Evolutionary conservation across 495 filamentous ascomycete genomes (phyloP).

Genomic region (Thozetella sp.): DNA sequence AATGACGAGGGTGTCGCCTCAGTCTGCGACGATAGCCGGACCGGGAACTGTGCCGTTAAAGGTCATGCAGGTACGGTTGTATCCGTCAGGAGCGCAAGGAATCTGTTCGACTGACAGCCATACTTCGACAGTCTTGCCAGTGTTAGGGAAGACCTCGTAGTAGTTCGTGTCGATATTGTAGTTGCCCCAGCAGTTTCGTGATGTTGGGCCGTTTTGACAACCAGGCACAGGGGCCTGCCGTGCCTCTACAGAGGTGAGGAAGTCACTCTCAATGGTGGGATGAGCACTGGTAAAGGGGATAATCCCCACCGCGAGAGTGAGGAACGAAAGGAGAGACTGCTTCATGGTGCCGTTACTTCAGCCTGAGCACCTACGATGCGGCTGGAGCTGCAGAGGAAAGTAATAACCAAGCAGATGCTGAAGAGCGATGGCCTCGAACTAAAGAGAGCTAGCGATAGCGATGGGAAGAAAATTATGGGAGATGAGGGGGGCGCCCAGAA

Average conservation of each 20-base stretch:
- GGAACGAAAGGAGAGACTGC: not conserved
- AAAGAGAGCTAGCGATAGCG: too few species aligned
- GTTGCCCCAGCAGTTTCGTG: conserved; percentile 21
- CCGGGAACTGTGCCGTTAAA: conserved; percentile 61
- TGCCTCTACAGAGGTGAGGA: not conserved
- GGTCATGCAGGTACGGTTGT: conserved; percentile 49
- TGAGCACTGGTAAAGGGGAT: not conserved
- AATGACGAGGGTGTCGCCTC: conserved; percentile 48
- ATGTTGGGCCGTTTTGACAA: conserved; percentile 14
- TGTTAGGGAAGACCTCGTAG: conserved; percentile 16
- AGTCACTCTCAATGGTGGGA: not conserved
- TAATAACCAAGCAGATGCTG: too few species aligned
- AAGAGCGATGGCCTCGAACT: too few species aligned
- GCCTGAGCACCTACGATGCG: too few species aligned
- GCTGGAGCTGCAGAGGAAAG: too few species aligned
- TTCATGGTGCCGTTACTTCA: not conserved
- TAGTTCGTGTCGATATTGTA: conserved; percentile 23
- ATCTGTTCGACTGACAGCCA: conserved; percentile 26
- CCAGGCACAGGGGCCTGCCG: not conserved
- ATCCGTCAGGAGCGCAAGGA: conserved; percentile 47
- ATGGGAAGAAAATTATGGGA: too few species aligned
- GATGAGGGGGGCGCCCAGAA: too few species aligned
- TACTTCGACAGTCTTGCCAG: conserved; percentile 9
- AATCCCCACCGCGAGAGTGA: not conserved
- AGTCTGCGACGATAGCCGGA: conserved; percentile 52